Evolutionary conservation across 345 rosid genomes (phyloP), one percentile per base, ranked within the genome.

Genomic region (Orychophragmus violaceus): DNA sequence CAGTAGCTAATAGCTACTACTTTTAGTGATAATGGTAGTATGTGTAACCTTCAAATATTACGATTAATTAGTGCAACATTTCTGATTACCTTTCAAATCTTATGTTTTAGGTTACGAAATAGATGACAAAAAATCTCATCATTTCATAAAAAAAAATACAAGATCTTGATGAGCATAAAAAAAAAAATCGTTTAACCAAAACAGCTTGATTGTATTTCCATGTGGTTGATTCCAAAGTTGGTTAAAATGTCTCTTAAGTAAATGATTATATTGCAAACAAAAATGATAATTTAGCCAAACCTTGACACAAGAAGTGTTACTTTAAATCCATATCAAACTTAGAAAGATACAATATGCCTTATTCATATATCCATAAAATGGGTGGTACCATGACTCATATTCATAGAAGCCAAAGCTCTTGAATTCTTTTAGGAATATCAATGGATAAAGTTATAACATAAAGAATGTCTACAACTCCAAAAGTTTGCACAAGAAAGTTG

Each of bases 401-500:
- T 55, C 46, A 30, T 44, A 12, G 4, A 45, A 44, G 46, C 5
- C 9, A 21, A 48, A 27, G 18, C 30, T 0, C 36, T 42, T 64
- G 25, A 24, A 2, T 23, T 18, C 59, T 13, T 19, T 28, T n/a
- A 28, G 1, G 54, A 4, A 30, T 41, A 41, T 29, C 2, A 25
- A 46, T 48, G 29, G 60, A 59, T 49, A 37, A 22, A 60, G 3
- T 16, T 35, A n/a, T 35, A 44, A 33, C 42, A 45, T 35, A 46
- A 25, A 27, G 48, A 30, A 62, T 33, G 69, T 25, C 41, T 54
- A 53, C 57, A 62, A 61, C 32, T 50, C 44, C 62, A 62, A 62
- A 41, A 39, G 61, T 28, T 19, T 41, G n/a, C 19, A 41, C 62
- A 22, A 22, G 42, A 5, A 41, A 29, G 44, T 41, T 29, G 12